Evolutionary conservation across 2,329 filamentous ascomycete genomes (phyloP).

Genomic region (Talaromyces sp.): DNA sequence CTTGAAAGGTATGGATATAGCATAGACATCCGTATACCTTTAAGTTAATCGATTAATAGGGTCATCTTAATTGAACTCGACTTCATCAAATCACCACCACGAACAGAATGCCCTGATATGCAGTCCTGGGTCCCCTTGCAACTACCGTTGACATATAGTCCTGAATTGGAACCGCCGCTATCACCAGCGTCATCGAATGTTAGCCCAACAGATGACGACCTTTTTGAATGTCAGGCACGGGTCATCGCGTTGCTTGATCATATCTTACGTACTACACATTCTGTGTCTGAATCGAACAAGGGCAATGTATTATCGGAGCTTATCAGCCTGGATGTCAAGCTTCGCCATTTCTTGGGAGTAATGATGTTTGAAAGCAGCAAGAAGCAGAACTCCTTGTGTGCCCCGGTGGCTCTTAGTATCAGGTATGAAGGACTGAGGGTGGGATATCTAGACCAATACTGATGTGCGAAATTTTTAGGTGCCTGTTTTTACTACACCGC

Average conservation of each 20-base stretch:
- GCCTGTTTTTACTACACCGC: conserved; percentile 7
- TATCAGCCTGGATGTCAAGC: background rate
- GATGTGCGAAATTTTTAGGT: background rate
- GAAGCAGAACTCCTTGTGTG: conserved; percentile 1
- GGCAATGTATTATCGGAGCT: background rate
- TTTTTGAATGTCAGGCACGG: conserved; percentile 3
- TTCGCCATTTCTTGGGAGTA: conserved; percentile 1
- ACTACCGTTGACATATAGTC: background rate
- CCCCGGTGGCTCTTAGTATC: conserved; percentile 7
- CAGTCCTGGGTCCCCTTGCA: background rate
- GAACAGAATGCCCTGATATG: background rate
- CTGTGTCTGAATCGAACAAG: background rate
- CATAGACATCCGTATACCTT: background rate
- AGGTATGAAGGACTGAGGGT: background rate
- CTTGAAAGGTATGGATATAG: conserved; percentile 2
- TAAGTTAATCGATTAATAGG: background rate
- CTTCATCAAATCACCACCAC: background rate
- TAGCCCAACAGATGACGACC: background rate
- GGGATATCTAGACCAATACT: background rate
- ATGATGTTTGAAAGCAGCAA: conserved; percentile 4
- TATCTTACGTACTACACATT: background rate
- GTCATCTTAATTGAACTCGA: conserved; percentile 8
- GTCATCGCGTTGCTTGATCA: conserved; percentile 2
- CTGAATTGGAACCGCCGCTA: background rate
- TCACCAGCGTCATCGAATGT: conserved; percentile 3